Evolutionary conservation across 805 yeast species (phyloP).

Genomic region (Danielozyma ontarioensis): DNA sequence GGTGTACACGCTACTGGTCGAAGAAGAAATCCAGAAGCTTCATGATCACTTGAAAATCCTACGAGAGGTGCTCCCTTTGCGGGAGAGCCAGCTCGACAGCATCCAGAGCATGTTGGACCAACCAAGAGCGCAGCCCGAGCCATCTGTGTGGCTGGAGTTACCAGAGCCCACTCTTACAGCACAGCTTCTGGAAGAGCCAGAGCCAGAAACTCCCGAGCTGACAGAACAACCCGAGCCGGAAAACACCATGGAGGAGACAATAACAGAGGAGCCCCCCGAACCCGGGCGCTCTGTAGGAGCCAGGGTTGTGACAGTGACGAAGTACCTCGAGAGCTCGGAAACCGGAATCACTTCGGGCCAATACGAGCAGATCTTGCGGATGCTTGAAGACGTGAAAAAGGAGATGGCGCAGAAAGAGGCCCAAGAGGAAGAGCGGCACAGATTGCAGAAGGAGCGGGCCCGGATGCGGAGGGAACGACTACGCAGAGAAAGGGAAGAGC

Average conservation of each 20-base stretch:
- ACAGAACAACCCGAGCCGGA: not conserved
- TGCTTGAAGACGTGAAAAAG: not conserved
- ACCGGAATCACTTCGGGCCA: too few relatives aligned
- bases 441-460: not conserved
- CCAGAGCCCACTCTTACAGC: not conserved
- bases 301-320: too few relatives aligned
- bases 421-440: not conserved
- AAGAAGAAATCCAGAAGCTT: slow-evolving; percentile 3
- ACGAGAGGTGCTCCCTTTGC: slow-evolving; percentile 1
- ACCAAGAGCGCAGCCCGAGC: not conserved
- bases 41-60: slow-evolving; percentile 6
- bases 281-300: too few relatives aligned
- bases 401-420: not conserved
- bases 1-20: not conserved
- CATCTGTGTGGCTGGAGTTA: not conserved
- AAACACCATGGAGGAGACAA: not conserved
- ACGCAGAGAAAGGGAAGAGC: not conserved
- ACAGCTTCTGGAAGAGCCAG: not conserved
- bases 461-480: not conserved
- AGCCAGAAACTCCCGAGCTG: not conserved
- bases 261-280: too few relatives aligned
- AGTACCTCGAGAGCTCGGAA: too few relatives aligned
- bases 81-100: slow-evolving; percentile 1
- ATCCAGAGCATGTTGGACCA: not conserved
- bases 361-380: not conserved